Evolutionary conservation across 1,284 basidiomycete species (phyloP), one percentile per base, ranked within the genome.

Genomic region (Ceratobasidium sp.): DNA sequence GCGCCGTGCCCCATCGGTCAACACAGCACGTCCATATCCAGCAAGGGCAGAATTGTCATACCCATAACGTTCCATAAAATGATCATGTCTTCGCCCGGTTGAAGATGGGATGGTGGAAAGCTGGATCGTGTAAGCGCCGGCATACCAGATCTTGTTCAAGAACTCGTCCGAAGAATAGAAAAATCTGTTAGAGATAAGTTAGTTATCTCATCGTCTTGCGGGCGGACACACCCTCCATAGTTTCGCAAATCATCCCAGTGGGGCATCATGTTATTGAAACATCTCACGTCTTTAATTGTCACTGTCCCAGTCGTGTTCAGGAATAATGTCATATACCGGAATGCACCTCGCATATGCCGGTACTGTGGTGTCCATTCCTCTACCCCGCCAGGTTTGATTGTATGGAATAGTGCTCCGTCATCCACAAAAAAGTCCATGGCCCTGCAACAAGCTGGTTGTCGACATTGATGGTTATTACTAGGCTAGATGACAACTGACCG

Each of bases 261-360:
- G 20, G 71, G 71, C 71, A 74, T 74, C 71, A 74, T 74, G 48
- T 74, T 74, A 54, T 74, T 74, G 71, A 74, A 74, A 20, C 71
- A 74, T 23, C 71, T 62, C 46, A 74, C 71, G 20, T 64, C n/a
- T 16, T 59, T 64, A n/a, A 74, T 64, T 18, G 71, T 64, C 35
- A 74, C 71, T 4, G 71, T 74, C n/a, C 71, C 71, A 10, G 71
- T 74, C 30, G 71, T 48, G n/a, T 74, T 74, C 14, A 74, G 30
- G 46, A 74, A 74, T 44, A 74, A 16, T 7, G 71, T 74, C 71
- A 74, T 74, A 20, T 74, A 74, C 23, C 71, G 71, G 59, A 74
- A 74, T 18, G 71, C 71, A 10, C 71, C 71, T 52, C 71, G 41
- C 71, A 74, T 74, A 64, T 74, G 71, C 33, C 48, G 38, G 35